A percentile compares a stretch with the other conserved stretches of the same genome.
Conservation (phyloP, 73 alveolate genomes). For the Paramecium caudatum region DNA sequence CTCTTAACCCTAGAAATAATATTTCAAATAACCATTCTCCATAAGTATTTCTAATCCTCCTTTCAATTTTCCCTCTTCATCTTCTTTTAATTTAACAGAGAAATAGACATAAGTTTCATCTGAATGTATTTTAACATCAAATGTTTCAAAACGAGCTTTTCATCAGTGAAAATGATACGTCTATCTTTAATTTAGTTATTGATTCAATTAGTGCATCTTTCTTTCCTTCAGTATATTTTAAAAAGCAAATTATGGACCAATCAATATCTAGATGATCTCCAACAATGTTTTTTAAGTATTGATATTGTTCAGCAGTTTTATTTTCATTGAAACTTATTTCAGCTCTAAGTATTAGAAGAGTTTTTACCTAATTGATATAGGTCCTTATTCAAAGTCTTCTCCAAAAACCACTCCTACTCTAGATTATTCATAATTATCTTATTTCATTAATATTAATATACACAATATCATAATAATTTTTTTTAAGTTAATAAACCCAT, state of each 20-base stretch:
- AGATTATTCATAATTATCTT: not conserved
- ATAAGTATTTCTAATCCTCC: not conserved
- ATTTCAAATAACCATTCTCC: not conserved
- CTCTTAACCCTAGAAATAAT: not conserved
- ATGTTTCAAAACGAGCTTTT: constrained; percentile 21
- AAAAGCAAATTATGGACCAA: not conserved
- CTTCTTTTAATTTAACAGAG: not conserved
- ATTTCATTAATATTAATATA: too few species aligned
- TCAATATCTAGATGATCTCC: constrained; percentile 39
- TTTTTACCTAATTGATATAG: not conserved
- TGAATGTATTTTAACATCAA: not conserved
- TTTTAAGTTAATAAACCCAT: constrained; percentile 53
- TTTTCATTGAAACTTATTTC: not conserved
- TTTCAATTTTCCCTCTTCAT: not conserved
- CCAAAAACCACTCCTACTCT: constrained; percentile 24
- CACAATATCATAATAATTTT: too few species aligned
- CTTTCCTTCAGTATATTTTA: not conserved
- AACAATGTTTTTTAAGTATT: not conserved
- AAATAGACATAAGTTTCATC: constrained; percentile 42
- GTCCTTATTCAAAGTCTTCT: constrained; percentile 25
- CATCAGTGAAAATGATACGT: not conserved
- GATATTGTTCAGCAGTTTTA: not conserved
- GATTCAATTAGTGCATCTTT: not conserved
- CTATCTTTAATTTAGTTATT: constrained; percentile 9
- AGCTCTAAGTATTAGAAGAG: not conserved